These are phyloP conservation scores for Pythium dissotocum DNA, from an alignment of 352 stramenopile genomes.

Conservation along the genomic window DNA sequence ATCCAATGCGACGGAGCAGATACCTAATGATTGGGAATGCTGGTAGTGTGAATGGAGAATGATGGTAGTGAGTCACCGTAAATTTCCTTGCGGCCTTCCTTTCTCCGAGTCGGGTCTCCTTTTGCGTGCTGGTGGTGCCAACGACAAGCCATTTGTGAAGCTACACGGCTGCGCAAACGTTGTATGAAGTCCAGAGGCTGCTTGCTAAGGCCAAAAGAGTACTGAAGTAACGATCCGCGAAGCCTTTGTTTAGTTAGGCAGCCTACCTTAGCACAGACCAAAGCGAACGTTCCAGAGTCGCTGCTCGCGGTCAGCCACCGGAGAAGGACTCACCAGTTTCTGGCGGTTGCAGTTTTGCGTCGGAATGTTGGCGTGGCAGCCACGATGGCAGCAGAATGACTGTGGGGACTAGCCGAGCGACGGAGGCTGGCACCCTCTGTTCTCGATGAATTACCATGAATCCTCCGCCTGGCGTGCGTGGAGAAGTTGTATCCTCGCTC, in stretches of 20 bases:
- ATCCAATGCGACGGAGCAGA: conserved; percentile 4
- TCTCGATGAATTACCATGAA: neutral
- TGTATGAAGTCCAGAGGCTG: neutral
- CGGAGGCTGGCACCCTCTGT: neutral
- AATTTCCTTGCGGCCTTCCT: neutral
- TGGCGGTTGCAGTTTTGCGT: neutral
- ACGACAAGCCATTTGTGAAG: neutral
- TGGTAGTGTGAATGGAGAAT: neutral
- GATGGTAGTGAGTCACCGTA: neutral
- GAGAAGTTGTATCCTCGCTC: too few relatives aligned
- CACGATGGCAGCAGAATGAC: neutral
- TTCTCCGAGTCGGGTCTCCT: neutral
- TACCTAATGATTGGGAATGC: neutral
- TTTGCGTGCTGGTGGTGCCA: neutral
- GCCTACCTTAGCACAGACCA: neutral
- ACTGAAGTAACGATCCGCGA: neutral
- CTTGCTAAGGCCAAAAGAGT: too few relatives aligned
- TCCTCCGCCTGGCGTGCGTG: neutral
- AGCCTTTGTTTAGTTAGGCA: too few relatives aligned
- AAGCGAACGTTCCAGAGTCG: neutral
- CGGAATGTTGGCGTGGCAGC: neutral
- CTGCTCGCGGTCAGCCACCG: neutral
- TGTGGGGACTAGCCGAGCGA: conserved; percentile 1
- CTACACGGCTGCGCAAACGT: neutral
- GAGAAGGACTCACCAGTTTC: neutral